A percentile compares a stretch with the other conserved stretches of the same genome.
phyloP scores from a whole-genome alignment of 192 early-diverging fungal species.

The Coemansia sp. region DNA sequence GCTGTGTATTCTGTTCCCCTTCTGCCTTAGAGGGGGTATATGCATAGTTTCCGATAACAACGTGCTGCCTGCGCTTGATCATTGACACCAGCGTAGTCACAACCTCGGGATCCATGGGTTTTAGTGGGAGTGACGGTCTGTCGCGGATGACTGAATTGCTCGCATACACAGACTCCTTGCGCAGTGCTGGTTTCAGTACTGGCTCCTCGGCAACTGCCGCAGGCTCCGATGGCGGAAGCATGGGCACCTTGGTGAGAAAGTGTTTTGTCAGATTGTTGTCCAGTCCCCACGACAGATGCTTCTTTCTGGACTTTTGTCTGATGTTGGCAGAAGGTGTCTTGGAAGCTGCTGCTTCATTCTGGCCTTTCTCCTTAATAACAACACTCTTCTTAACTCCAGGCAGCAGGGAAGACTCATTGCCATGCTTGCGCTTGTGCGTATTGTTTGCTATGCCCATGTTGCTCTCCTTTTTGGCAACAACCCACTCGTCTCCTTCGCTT shows the following conservation, averaged over 20 bases:
- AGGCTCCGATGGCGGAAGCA: conserved; percentile 33
- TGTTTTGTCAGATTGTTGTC: conserved; percentile 52
- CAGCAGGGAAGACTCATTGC: conserved; percentile 17
- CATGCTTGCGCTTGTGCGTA: conserved; percentile 13
- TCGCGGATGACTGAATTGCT: conserved; percentile 2
- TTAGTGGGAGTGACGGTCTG: neutral
- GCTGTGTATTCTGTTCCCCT: conserved; percentile 9
- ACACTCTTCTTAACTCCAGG: conserved; percentile 18
- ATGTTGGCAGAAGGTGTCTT: neutral
- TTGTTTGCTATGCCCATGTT: conserved; percentile 1
- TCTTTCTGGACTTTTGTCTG: conserved; percentile 14
- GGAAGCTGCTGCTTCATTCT: neutral
- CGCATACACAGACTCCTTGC: conserved; percentile 49
- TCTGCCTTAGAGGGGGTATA: neutral
- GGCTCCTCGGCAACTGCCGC: conserved; percentile 5
- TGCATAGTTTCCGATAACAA: neutral
- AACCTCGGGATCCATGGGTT: neutral
- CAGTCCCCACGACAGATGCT: conserved; percentile 44
- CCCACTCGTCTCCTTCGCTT: conserved; percentile 11
- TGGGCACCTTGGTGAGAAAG: conserved; percentile 48
- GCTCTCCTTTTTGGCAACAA: conserved; percentile 13
- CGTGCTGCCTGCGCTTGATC: neutral
- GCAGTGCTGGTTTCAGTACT: conserved; percentile 37
- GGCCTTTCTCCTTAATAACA: conserved; percentile 25
- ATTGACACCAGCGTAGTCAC: neutral